Conservation (phyloP, 331 rosid species). For the Pyracantha coccinea region DNA sequence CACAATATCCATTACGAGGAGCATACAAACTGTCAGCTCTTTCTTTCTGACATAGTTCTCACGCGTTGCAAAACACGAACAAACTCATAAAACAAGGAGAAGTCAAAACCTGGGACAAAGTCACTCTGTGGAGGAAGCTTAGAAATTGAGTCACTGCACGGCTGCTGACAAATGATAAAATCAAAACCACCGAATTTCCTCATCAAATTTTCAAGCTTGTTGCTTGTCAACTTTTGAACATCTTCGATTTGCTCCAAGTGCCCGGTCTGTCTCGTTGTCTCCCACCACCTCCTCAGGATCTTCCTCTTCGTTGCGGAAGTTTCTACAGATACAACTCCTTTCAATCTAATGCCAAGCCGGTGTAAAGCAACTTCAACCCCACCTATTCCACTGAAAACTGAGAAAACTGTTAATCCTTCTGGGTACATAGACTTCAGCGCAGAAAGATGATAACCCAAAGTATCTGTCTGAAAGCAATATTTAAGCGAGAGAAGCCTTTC, state of each 20-base stretch:
- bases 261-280: constrained; percentile 52
- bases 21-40: constrained; percentile 17
- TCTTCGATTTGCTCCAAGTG: constrained; percentile 68
- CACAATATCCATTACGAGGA: background rate
- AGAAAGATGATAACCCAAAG: constrained; percentile 70
- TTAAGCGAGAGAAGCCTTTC: constrained; percentile 62
- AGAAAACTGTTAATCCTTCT: constrained; percentile 53
- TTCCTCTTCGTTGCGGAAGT: constrained; percentile 51
- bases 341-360: constrained; percentile 64
- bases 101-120: constrained; percentile 40
- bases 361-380: constrained; percentile 78
- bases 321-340: constrained; percentile 70
- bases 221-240: constrained; percentile 54
- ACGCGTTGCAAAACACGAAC: constrained; percentile 73
- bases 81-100: constrained; percentile 65
- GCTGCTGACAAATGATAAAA: constrained; percentile 65
- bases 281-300: constrained; percentile 83
- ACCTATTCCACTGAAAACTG: constrained; percentile 79
- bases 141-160: constrained; percentile 30
- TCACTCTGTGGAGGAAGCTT: constrained; percentile 13
- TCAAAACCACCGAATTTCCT: constrained; percentile 58
- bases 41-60: constrained; percentile 42
- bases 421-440: constrained; percentile 67
- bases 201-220: constrained; percentile 39
- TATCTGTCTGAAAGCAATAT: constrained; percentile 75